Evolutionary conservation across 805 yeast species (phyloP), one percentile per base, ranked within the genome.

Genomic region (Saccharomyces jurei): DNA sequence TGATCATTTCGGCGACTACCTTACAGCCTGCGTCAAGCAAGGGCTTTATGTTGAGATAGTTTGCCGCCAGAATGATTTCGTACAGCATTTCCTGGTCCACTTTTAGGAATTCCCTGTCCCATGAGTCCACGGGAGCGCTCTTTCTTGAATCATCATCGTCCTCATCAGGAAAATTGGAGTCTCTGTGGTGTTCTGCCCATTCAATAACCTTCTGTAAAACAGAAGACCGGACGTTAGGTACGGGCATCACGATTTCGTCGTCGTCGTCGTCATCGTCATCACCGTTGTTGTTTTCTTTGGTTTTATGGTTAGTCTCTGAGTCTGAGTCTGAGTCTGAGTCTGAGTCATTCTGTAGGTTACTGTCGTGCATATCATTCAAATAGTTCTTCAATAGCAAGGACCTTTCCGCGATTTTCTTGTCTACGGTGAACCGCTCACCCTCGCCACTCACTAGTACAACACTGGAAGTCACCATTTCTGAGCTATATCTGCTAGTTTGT

Each of bases 151-250:
- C 96, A 52, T 86, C 91, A 59, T 89, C 96, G 55, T 82, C 89
- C 52, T 85, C 91, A 58, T 84, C 89, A 21, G 88, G 87, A 71
- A 84, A 84, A 21, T 76, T 77, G 9, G 87, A 80, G 67, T 88
- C 90, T 70, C 85, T 87, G 76, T 92, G 97, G 70, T 92, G 94
- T 66, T 88, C 95, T 64, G 97, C 90, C 95, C 97, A 92, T 68
- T 92, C 96, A 52, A 92, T 77, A n/a, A 92, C 92, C 68, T 90
- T 89, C 69, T 86, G 82, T 72, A 92, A 77, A 22, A 92, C 96
- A 17, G 86, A 83, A 9, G 96, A 86, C 60, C 92, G 78, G 41
- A 90, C 97, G 65, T 89, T 90, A 44, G 96, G 96, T 11, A 90
- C 82, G 41, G 97, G 97, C 64, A 92, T 86, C 57, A 83, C 87